phyloP scores from a whole-genome alignment of 2,329 filamentous ascomycete species.

The Pseudogymnoascus sp. region DNA sequence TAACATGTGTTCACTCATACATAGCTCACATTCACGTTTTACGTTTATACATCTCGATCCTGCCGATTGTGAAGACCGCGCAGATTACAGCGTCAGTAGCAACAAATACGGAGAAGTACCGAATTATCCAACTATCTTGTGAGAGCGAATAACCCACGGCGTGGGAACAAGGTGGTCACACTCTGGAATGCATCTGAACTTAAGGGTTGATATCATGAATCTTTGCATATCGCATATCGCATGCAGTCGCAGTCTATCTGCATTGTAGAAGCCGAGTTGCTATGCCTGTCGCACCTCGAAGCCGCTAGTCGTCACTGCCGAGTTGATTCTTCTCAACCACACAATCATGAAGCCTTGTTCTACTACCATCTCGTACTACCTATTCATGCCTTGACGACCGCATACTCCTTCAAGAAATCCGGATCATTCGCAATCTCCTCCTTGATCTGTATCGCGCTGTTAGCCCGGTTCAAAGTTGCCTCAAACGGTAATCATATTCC shows the following conservation, averaged over 20 bases:
- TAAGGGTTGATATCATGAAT: background rate
- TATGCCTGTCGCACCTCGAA: background rate
- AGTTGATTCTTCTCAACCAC: background rate
- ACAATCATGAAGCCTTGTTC: background rate
- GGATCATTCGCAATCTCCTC: constrained; percentile 81
- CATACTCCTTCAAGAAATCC: constrained; percentile 73
- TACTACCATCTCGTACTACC: background rate
- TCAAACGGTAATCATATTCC: background rate
- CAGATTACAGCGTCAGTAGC: background rate
- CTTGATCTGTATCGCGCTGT: constrained; percentile 57
- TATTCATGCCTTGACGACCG: constrained; percentile 32
- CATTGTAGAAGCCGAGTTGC: background rate
- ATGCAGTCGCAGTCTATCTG: constrained; percentile 2
- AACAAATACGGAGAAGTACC: background rate
- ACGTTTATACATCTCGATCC: no score
- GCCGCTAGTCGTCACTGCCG: background rate
- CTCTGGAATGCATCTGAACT: background rate
- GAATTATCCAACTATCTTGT: background rate
- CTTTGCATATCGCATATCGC: background rate
- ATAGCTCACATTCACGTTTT: background rate
- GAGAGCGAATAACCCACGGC: background rate
- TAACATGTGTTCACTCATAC: background rate
- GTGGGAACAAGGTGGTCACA: background rate
- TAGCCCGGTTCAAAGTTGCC: constrained; percentile 10
- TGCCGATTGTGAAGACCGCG: background rate